Conservation (phyloP, 1,139 yeast species). For the Candida sanyaensis region DNA sequence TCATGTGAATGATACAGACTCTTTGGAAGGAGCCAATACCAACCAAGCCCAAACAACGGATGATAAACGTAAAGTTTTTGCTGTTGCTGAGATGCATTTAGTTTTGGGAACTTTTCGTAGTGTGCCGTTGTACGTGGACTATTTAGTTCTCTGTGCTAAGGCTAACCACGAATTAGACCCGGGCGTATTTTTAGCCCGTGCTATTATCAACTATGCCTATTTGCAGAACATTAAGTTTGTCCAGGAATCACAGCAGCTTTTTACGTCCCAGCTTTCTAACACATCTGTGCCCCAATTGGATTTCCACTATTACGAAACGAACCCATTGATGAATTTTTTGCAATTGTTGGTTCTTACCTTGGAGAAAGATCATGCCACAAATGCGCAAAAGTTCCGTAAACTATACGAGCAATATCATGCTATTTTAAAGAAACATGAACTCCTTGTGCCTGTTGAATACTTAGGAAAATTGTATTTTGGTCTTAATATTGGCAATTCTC, state of each 20-base stretch:
- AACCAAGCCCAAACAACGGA: conserved; percentile 17
- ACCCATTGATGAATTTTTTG: conserved; percentile 59
- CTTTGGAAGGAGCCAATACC: neutral
- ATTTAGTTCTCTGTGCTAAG: conserved; percentile 45
- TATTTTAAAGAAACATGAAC: conserved; percentile 29
- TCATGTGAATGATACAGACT: conserved; percentile 10
- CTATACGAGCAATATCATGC: conserved; percentile 49
- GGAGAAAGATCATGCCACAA: conserved; percentile 55
- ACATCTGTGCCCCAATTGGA: conserved; percentile 15
- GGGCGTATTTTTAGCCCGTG: conserved; percentile 58
- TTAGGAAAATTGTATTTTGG: conserved; percentile 46
- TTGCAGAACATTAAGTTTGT: conserved; percentile 65
- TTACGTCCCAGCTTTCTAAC: conserved; percentile 27
- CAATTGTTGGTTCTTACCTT: conserved; percentile 69
- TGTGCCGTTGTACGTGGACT: conserved; percentile 51
- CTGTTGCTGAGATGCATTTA: conserved; percentile 56
- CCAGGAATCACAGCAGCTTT: conserved; percentile 41
- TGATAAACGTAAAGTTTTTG: conserved; percentile 37
- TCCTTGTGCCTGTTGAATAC: conserved; percentile 47
- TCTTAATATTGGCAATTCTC: conserved; percentile 51
- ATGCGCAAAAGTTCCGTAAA: conserved; percentile 43
- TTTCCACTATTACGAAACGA: conserved; percentile 24
- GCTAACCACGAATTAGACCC: conserved; percentile 38
- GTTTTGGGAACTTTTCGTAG: conserved; percentile 69
- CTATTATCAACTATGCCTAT: conserved; percentile 69